Conservation (phyloP, 2,329 filamentous ascomycete species). For the Botrytis elliptica region DNA sequence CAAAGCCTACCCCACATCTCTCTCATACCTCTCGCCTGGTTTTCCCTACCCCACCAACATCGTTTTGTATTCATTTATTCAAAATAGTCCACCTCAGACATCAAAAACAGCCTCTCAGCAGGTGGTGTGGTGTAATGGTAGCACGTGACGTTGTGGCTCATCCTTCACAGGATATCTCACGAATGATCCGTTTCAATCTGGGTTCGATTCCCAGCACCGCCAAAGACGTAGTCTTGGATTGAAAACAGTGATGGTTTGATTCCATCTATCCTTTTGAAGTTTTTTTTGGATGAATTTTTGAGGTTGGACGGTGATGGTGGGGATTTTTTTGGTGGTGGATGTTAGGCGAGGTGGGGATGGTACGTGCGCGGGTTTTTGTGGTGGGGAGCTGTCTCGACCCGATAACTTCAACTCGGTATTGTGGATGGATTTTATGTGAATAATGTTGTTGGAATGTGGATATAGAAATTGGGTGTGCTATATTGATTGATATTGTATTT, state of each 20-base stretch:
- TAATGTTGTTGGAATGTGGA: no score
- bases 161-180: conserved; percentile 25
- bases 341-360: neutral
- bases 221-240: conserved; percentile 31
- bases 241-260: conserved; percentile 30
- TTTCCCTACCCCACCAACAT: neutral
- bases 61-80: fast-evolving
- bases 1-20: neutral
- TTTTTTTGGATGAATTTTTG: neutral
- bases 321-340: neutral
- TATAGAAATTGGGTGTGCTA: no score
- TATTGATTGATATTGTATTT: no score
- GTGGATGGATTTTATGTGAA: no score
- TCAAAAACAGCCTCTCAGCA: conserved; percentile 1
- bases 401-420: no score
- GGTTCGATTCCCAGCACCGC: conserved; percentile 41
- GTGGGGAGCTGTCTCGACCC: neutral
- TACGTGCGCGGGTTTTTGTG: neutral
- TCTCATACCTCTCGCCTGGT: neutral
- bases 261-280: neutral
- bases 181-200: conserved; percentile 38
- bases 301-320: neutral
- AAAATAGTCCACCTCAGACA: neutral
- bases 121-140: conserved; percentile 36
- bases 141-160: conserved; percentile 39